These are phyloP conservation scores for Puccinia coronata DNA, from an alignment of 1,284 basidiomycete genomes.

Conservation along the genomic window DNA sequence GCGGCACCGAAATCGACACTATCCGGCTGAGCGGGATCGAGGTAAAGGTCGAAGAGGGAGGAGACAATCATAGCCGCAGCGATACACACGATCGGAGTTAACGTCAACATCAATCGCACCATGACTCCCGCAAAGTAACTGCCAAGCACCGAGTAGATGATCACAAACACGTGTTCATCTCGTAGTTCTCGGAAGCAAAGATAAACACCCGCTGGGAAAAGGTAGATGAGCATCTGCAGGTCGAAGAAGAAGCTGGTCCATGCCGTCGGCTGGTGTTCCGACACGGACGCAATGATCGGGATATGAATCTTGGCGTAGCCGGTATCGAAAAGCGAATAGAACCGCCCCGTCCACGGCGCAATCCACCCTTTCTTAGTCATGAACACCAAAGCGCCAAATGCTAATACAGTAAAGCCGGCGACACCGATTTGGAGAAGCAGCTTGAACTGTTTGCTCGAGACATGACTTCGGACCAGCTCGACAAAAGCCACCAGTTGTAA, in stretches of 20 bases:
- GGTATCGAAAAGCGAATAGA: conserved; percentile 99
- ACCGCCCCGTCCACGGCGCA: conserved; percentile 97
- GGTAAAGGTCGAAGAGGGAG: conserved; percentile 81
- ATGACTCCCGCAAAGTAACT: conserved; percentile 99
- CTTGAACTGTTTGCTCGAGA: conserved; percentile 89
- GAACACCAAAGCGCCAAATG: conserved; percentile 59
- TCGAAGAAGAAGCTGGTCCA: conserved; percentile 99
- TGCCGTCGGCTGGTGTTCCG: conserved; percentile 99
- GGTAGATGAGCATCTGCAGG: conserved; percentile 92
- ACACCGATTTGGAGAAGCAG: conserved; percentile 71
- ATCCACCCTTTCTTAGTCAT: conserved; percentile 94
- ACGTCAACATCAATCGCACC: conserved; percentile 91
- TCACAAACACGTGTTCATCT: conserved; percentile 97
- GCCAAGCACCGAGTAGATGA: conserved; percentile 93
- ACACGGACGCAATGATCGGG: conserved; percentile 98
- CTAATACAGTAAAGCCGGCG: conserved; percentile 64
- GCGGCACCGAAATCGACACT: conserved; percentile 53
- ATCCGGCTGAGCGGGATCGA: conserved; percentile 64
- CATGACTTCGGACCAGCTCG: conserved; percentile 81
- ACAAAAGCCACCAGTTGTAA: conserved; percentile 94
- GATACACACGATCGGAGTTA: conserved; percentile 90
- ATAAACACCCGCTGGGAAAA: conserved; percentile 95
- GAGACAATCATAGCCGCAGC: conserved; percentile 87
- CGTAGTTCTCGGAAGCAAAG: conserved; percentile 89
- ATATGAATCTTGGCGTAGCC: conserved; percentile 97